Conservation (phyloP, 2,329 filamentous ascomycete species). For the Xylariaceae sp. region DNA sequence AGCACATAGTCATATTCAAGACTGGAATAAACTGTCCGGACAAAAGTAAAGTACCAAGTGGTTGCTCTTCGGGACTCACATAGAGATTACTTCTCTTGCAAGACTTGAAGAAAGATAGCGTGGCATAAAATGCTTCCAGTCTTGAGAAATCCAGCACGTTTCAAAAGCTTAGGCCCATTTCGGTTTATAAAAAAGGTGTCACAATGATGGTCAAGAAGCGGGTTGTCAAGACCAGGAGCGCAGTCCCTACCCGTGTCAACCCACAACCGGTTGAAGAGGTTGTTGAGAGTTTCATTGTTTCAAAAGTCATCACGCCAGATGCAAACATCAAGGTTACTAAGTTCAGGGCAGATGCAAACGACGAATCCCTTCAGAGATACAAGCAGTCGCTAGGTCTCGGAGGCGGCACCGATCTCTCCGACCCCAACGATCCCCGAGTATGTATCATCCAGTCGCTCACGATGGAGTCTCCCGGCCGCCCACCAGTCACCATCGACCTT, state of each 20-base stretch:
- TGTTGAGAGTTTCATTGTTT: slow-evolving; percentile 4
- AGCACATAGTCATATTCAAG: no score
- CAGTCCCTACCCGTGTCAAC: no score
- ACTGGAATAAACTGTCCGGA: no score
- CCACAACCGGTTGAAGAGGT: slow-evolving; percentile 1
- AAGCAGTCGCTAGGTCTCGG: slow-evolving; percentile 91
- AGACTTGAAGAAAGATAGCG: no score
- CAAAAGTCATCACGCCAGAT: slow-evolving; percentile 8
- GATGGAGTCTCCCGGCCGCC: slow-evolving; percentile 76
- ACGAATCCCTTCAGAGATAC: slow-evolving; percentile 95
- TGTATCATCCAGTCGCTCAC: slow-evolving; percentile 91
- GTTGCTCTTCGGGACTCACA: no score
- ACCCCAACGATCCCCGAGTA: slow-evolving; percentile 77
- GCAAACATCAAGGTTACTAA: slow-evolving; percentile 11
- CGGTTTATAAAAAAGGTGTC: no score
- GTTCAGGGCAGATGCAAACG: slow-evolving; percentile 52
- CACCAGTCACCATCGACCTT: slow-evolving; percentile 85
- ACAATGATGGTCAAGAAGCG: slow-evolving; percentile 11
- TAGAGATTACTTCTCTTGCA: no score
- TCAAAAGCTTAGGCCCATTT: no score
- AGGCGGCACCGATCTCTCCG: slow-evolving; percentile 64
- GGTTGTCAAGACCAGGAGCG: slow-evolving; percentile 1
- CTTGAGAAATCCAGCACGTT: no score
- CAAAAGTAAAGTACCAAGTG: no score
- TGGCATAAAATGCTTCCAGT: no score